These are phyloP conservation scores for Sugiyamaella floridensis DNA, from an alignment of 805 yeast genomes.

Conservation along the genomic window DNA sequence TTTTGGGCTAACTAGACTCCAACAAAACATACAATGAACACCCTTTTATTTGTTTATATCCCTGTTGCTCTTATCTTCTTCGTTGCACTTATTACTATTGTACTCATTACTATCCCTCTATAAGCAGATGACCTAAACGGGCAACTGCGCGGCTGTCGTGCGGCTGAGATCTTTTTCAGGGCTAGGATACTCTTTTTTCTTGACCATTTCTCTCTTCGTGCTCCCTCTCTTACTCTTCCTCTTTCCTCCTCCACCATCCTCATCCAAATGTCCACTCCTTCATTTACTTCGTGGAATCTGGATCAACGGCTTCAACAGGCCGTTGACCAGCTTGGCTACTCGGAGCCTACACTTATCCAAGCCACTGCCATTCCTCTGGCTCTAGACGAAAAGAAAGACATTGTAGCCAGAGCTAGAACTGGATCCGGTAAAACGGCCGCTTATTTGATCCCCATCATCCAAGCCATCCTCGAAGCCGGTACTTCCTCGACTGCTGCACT, in stretches of 20 bases:
- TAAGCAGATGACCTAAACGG: neutral
- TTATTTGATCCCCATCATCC: conserved; percentile 79
- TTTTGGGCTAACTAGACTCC: too few species aligned
- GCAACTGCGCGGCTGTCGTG: neutral
- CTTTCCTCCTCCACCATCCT: too few species aligned
- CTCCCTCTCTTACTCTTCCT: neutral
- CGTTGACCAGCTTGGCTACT: conserved; percentile 68
- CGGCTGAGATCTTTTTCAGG: neutral
- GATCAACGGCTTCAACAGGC: conserved; percentile 85
- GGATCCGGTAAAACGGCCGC: conserved; percentile 97
- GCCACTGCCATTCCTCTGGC: conserved; percentile 90
- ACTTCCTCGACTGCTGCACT: conserved; percentile 40
- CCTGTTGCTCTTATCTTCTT: neutral
- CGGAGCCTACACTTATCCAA: conserved; percentile 85
- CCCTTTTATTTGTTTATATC: too few species aligned
- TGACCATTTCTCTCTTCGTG: neutral
- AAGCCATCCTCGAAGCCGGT: conserved; percentile 49
- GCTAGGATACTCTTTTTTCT: neutral
- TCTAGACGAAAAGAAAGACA: conserved; percentile 80
- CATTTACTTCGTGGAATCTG: conserved; percentile 67
- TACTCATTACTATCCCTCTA: neutral
- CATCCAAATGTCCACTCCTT: neutral
- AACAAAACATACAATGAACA: too few species aligned
- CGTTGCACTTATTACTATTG: neutral
- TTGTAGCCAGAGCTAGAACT: conserved; percentile 88